A percentile compares a stretch with the other conserved stretches of the same genome.
These are phyloP conservation scores for Vanrija sp. DNA, from an alignment of 1,284 basidiomycete species.

Conservation along the genomic window DNA sequence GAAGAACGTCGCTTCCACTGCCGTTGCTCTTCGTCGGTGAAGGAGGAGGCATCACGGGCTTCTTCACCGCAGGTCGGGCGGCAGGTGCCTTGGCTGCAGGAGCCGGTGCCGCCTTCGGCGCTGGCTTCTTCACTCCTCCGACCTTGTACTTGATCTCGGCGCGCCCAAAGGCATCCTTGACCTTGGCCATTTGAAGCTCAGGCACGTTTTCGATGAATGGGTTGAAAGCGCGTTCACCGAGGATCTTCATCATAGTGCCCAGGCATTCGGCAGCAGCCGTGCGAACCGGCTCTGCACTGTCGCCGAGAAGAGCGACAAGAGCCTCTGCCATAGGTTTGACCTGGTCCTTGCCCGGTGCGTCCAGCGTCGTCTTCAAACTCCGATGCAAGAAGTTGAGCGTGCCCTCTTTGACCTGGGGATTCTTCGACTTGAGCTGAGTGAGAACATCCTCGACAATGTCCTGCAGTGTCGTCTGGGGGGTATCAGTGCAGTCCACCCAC, in stretches of 20 bases:
- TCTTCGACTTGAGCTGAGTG: conserved; percentile 78
- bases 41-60: conserved; percentile 25
- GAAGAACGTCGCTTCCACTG: background rate
- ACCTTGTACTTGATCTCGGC: conserved; percentile 80
- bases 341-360: conserved; percentile 63
- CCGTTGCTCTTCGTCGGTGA: background rate
- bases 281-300: conserved; percentile 85
- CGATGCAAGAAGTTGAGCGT: conserved; percentile 83
- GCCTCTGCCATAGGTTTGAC: conserved; percentile 80
- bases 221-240: conserved; percentile 88
- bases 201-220: conserved; percentile 81
- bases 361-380: conserved; percentile 64
- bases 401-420: conserved; percentile 94
- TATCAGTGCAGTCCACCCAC: conserved; percentile 7
- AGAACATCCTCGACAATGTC: conserved; percentile 84
- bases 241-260: conserved; percentile 93
- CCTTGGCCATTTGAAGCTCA: conserved; percentile 86
- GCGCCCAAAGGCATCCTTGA: conserved; percentile 88
- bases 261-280: conserved; percentile 83
- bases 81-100: conserved; percentile 52
- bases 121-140: conserved; percentile 57
- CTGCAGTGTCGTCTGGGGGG: conserved; percentile 63
- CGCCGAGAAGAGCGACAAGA: conserved; percentile 73
- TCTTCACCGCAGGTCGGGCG: conserved; percentile 45
- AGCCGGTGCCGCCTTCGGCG: conserved; percentile 42